A percentile compares a stretch with the other conserved stretches of the same genome.
phyloP scores from a whole-genome alignment of 352 stramenopile species.

The Thalassiosira oceanica region DNA sequence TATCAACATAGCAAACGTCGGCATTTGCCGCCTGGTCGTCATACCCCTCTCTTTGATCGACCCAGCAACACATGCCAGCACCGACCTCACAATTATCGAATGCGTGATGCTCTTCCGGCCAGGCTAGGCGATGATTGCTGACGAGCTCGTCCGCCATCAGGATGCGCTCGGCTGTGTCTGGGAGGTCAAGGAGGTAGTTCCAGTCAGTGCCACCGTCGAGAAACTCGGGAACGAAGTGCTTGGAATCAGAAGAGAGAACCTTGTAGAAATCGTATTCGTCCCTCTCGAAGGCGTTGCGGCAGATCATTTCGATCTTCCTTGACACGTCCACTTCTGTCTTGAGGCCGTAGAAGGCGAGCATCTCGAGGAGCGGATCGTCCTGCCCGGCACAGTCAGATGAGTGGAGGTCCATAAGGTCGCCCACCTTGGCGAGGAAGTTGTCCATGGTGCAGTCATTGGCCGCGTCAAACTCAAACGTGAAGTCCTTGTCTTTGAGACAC shows the following conservation, averaged over 20 bases:
- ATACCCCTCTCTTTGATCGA: not conserved
- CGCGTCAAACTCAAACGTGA: not conserved
- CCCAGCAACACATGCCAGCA: slow-evolving; percentile 23
- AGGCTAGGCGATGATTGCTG: not conserved
- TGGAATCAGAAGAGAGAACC: too few species aligned
- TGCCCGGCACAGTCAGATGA: not conserved
- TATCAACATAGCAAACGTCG: slow-evolving; percentile 19
- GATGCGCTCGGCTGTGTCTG: not conserved
- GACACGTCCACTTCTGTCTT: slow-evolving; percentile 2
- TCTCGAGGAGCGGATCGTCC: slow-evolving; percentile 12
- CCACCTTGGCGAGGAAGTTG: not conserved
- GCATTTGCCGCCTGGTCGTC: not conserved
- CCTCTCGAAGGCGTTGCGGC: slow-evolving; percentile 1
- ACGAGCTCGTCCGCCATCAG: not conserved
- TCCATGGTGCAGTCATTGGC: not conserved
- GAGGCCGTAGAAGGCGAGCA: slow-evolving; percentile 10
- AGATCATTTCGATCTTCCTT: slow-evolving; percentile 16
- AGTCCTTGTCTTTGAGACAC: not conserved
- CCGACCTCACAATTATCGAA: slow-evolving; percentile 11
- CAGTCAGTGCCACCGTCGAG: slow-evolving; percentile 10
- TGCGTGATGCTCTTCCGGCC: slow-evolving; percentile 13
- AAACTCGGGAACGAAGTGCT: slow-evolving; percentile 6
- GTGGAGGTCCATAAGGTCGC: not conserved
- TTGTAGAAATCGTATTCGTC: slow-evolving; percentile 4
- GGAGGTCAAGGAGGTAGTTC: slow-evolving; percentile 9